These are phyloP conservation scores for Apiosordaria backusii DNA, from an alignment of 495 filamentous ascomycete species.

Conservation along the genomic window DNA sequence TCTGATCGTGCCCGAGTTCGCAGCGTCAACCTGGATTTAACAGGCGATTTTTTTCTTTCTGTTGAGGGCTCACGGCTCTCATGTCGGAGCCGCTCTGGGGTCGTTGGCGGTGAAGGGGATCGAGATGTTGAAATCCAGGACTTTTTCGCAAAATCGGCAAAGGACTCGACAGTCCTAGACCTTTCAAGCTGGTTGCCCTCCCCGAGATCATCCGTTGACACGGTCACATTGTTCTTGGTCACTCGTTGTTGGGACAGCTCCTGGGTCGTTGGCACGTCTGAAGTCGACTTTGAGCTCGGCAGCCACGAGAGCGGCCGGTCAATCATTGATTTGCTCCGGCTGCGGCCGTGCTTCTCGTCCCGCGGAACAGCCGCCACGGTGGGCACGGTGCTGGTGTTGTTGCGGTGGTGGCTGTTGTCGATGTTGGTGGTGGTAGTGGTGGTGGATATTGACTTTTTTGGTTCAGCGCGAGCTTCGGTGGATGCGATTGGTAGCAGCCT, in stretches of 20 bases:
- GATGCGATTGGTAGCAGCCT: not conserved
- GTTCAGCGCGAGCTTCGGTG: slow-evolving; percentile 8
- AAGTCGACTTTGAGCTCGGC: slow-evolving; percentile 39
- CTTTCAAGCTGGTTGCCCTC: slow-evolving; percentile 27
- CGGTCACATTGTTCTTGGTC: slow-evolving; percentile 26
- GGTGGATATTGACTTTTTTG: slow-evolving; percentile 23
- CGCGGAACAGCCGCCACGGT: slow-evolving; percentile 10
- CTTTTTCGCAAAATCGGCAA: slow-evolving; percentile 62
- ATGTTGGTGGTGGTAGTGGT: slow-evolving; percentile 15
- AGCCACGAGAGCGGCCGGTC: slow-evolving; percentile 45
- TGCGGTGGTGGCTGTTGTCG: slow-evolving; percentile 3
- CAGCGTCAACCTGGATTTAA: slow-evolving; percentile 27
- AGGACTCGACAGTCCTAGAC: slow-evolving; percentile 51
- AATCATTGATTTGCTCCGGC: slow-evolving; percentile 38
- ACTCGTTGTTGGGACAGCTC: slow-evolving; percentile 22
- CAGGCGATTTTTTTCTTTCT: slow-evolving; percentile 17
- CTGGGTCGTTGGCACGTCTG: slow-evolving; percentile 28
- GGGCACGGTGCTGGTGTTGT: slow-evolving; percentile 12
- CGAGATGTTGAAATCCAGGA: slow-evolving; percentile 63
- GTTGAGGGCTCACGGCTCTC: slow-evolving; percentile 3
- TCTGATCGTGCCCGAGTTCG: slow-evolving; percentile 3
- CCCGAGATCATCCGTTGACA: slow-evolving; percentile 7
- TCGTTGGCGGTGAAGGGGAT: slow-evolving; percentile 55
- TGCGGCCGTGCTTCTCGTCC: slow-evolving; percentile 29
- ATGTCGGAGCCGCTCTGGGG: slow-evolving; percentile 17